These are phyloP conservation scores for Ilex asprella DNA, from an alignment of 257 asterid species.

Conservation along the genomic window DNA sequence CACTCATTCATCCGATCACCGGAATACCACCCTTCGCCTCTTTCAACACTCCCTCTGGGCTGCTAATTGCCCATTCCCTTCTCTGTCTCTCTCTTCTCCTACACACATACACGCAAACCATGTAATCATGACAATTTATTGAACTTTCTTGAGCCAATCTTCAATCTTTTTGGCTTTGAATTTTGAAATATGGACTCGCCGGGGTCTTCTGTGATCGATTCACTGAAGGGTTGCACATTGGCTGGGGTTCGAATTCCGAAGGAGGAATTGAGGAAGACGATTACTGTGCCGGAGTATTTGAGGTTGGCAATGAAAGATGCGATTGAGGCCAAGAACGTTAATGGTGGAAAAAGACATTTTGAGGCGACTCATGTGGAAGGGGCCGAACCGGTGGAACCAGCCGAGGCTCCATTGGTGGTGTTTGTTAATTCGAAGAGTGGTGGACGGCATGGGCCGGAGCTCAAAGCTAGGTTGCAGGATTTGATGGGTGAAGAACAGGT, in stretches of 20 bases:
- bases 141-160: no score
- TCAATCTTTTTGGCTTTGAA: no score
- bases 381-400: slow-evolving; percentile 24
- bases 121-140: no score
- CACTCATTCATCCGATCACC: no score
- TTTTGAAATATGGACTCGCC: no score
- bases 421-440: slow-evolving; percentile 87
- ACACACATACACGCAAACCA: no score
- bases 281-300: slow-evolving; percentile 67
- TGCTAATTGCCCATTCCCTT: no score
- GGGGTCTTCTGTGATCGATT: slow-evolving; percentile 63
- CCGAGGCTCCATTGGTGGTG: slow-evolving; percentile 76
- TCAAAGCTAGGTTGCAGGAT: slow-evolving; percentile 63
- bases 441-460: slow-evolving; percentile 91
- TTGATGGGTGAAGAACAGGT: slow-evolving; percentile 99
- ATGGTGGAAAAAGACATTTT: slow-evolving; percentile 29
- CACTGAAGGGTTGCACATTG: slow-evolving; percentile 60
- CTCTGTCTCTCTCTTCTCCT: no score
- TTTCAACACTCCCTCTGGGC: no score
- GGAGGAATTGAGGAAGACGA: slow-evolving; percentile 62
- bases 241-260: slow-evolving; percentile 55
- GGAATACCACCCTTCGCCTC: no score
- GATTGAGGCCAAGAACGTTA: slow-evolving; percentile 48
- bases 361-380: slow-evolving; percentile 37
- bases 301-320: slow-evolving; percentile 72